These are phyloP conservation scores for Talaromyces piceae DNA, from an alignment of 2,329 filamentous ascomycete species.

Conservation along the genomic window DNA sequence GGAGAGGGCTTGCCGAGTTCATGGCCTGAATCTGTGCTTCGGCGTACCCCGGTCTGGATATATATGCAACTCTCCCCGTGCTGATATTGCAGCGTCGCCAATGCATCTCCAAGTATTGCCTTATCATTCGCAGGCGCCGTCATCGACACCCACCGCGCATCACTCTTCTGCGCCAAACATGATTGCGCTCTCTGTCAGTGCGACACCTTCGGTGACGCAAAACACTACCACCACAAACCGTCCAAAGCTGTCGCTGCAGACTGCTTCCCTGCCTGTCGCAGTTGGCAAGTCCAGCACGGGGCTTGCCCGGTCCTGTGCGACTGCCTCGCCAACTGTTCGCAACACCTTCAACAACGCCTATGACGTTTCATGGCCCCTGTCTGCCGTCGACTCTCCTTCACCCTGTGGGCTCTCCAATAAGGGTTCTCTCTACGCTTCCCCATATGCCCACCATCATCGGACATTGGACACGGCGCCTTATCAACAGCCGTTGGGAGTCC, in stretches of 20 bases:
- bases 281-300: constrained; percentile 39
- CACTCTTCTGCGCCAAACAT: constrained; percentile 9
- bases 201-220: constrained; percentile 12
- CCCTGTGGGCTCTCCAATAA: constrained; percentile 21
- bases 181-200: constrained; percentile 9
- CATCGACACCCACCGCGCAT: constrained; percentile 13
- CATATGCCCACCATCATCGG: constrained; percentile 16
- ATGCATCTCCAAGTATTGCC: constrained; percentile 10
- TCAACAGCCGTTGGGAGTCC: constrained; percentile 37
- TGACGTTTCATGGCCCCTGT: constrained; percentile 33
- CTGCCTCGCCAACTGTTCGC: constrained; percentile 51
- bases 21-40: not conserved
- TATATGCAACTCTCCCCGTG: not conserved
- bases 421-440: constrained; percentile 24
- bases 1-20: not conserved
- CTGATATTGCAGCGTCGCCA: not conserved
- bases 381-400: constrained; percentile 27
- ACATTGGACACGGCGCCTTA: constrained; percentile 23
- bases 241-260: constrained; percentile 57
- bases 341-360: constrained; percentile 59
- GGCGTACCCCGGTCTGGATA: not conserved
- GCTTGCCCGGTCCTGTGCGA: constrained; percentile 19
- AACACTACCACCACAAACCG: constrained; percentile 25
- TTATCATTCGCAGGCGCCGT: constrained; percentile 14
- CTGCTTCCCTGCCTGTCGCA: constrained; percentile 41